Evolutionary conservation across 2,329 filamentous ascomycete species (phyloP).

Genomic region (Fusarium subglutinans): DNA sequence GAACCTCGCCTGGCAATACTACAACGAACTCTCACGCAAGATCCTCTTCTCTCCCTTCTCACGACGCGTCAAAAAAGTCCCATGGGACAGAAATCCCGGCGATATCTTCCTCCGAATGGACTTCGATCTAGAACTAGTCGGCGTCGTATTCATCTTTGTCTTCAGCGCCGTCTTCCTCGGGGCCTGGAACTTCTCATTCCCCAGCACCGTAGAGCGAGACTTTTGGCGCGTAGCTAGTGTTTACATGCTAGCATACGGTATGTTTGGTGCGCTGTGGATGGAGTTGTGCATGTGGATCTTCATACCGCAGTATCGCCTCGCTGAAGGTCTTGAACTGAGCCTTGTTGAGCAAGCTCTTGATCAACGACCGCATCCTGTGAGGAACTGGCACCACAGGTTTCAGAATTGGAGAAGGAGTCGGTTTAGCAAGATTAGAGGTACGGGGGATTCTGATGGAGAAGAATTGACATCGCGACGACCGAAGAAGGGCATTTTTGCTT

Average conservation of each 20-base stretch:
- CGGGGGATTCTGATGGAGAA: background rate
- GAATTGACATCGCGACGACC: background rate
- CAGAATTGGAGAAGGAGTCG: background rate
- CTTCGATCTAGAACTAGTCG: conserved; percentile 12
- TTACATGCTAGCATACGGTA: conserved; percentile 11
- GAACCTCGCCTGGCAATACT: conserved; percentile 19
- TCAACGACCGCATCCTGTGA: background rate
- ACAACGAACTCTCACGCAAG: conserved; percentile 10
- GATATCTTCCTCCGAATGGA: conserved; percentile 19
- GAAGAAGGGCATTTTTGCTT: background rate
- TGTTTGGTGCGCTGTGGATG: conserved; percentile 10
- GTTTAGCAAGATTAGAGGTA: background rate
- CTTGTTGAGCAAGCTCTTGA: background rate
- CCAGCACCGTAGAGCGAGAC: background rate
- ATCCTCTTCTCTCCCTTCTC: conserved; percentile 11
- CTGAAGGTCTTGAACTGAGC: background rate
- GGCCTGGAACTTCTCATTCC: conserved; percentile 13
- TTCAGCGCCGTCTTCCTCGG: conserved; percentile 11
- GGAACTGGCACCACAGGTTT: background rate
- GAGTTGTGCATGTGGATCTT: conserved; percentile 21
- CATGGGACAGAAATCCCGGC: conserved; percentile 12
- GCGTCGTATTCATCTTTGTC: conserved; percentile 13
- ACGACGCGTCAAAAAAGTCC: background rate
- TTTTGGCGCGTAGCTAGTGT: conserved; percentile 15
- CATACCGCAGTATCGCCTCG: background rate